Evolutionary conservation across 202 grass and related monocot species (phyloP).

Genomic region (Zizania palustris): DNA sequence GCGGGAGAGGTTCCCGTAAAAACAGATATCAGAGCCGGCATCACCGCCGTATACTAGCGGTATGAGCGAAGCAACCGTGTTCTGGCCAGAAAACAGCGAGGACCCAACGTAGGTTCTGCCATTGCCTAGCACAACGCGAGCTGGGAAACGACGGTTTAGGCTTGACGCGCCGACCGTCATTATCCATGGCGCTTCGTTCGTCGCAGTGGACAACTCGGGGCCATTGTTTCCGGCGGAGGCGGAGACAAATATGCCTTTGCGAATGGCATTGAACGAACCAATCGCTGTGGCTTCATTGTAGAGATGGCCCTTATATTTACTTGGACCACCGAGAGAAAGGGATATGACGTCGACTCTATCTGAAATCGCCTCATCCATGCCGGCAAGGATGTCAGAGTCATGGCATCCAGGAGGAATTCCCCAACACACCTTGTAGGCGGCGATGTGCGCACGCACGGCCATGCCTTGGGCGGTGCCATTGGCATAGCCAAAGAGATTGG

Average conservation of each 20-base stretch:
- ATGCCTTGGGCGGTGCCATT: slow-evolving; percentile 33
- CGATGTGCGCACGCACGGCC: slow-evolving; percentile 48
- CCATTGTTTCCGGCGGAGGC: slow-evolving; percentile 50
- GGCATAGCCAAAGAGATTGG: slow-evolving; percentile 38
- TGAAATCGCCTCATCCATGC: slow-evolving; percentile 41
- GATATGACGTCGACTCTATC: slow-evolving; percentile 53
- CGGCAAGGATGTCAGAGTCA: slow-evolving; percentile 47
- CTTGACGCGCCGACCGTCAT: slow-evolving; percentile 50
- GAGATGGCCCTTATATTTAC: slow-evolving; percentile 3
- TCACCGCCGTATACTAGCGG: slow-evolving; percentile 29
- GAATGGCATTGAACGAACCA: slow-evolving; percentile 36
- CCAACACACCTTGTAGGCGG: slow-evolving; percentile 56
- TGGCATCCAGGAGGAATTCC: slow-evolving; percentile 27
- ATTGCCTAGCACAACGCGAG: slow-evolving; percentile 36
- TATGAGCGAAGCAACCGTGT: neutral
- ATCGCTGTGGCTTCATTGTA: slow-evolving; percentile 20
- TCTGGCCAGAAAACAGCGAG: slow-evolving; percentile 9
- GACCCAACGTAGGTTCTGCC: slow-evolving; percentile 20
- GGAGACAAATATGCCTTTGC: slow-evolving; percentile 44
- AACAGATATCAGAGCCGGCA: slow-evolving; percentile 18
- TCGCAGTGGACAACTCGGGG: slow-evolving; percentile 3
- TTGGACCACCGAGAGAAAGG: slow-evolving; percentile 24
- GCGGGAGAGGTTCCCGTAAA: slow-evolving; percentile 5
- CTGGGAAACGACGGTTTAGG: slow-evolving; percentile 47
- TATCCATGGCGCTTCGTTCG: slow-evolving; percentile 48